Evolutionary conservation across 306 rosid species (phyloP).

Genomic region (Prunus davidiana): DNA sequence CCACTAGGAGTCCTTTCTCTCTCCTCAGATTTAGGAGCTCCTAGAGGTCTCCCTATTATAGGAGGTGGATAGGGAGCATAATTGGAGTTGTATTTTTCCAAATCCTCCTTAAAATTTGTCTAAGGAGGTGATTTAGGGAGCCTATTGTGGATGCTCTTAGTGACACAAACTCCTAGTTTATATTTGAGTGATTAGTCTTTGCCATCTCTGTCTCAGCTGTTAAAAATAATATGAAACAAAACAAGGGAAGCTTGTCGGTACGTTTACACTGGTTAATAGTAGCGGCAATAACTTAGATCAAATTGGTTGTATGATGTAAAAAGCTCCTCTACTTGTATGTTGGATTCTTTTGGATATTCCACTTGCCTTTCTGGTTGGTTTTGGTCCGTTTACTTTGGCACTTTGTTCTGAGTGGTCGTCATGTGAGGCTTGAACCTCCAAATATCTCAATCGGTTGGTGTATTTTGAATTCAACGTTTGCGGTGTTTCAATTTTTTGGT

Average conservation of each 20-base stretch:
- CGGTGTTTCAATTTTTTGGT: neutral
- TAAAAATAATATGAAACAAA: neutral
- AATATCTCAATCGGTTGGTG: too few species aligned
- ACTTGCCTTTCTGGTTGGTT: neutral
- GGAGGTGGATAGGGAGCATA: too few species aligned
- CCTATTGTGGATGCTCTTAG: too few species aligned
- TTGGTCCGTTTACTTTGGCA: neutral
- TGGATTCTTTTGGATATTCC: conserved; percentile 6
- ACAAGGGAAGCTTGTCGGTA: too few species aligned
- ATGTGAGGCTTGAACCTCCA: neutral
- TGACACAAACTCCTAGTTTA: neutral
- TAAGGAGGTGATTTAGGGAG: too few species aligned
- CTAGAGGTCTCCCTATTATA: too few species aligned
- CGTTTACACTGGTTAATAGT: neutral
- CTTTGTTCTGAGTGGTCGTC: neutral
- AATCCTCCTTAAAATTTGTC: too few species aligned
- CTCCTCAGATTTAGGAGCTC: too few species aligned
- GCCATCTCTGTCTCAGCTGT: neutral
- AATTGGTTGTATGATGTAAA: neutral
- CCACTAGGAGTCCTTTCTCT: too few species aligned
- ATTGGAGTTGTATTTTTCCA: too few species aligned
- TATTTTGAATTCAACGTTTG: neutral
- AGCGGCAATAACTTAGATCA: neutral
- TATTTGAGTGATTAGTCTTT: neutral
- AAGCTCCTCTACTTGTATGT: neutral